phyloP scores from a whole-genome alignment of 1,284 basidiomycete genomes.

The Phellopilus nigrolimitatus region DNA sequence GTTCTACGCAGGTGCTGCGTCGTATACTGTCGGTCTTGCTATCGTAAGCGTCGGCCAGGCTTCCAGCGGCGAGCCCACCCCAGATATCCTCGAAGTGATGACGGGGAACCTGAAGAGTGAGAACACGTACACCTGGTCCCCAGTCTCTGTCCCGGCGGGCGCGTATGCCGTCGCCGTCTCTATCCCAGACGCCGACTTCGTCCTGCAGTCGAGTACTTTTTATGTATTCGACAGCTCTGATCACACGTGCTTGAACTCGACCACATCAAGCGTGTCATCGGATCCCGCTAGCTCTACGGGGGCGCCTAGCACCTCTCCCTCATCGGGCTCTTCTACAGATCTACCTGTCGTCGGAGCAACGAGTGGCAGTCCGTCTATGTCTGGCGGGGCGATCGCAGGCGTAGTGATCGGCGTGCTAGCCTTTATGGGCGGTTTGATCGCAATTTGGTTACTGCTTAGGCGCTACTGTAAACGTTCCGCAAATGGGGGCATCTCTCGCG shows the following conservation, averaged over 20 bases:
- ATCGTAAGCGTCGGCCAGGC: not conserved
- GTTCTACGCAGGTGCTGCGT: slow-evolving; percentile 3
- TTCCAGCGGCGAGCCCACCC: not conserved
- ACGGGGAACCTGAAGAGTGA: not conserved
- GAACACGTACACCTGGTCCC: slow-evolving; percentile 10
- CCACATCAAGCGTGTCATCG: not conserved
- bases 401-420: slow-evolving; percentile 15
- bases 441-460: slow-evolving; percentile 3
- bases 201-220: slow-evolving; percentile 8
- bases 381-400: slow-evolving; percentile 15
- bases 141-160: slow-evolving; percentile 3
- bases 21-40: slow-evolving; percentile 1
- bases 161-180: slow-evolving; percentile 6
- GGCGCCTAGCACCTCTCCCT: not conserved
- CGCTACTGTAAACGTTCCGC: slow-evolving; percentile 7
- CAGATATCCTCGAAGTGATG: not conserved
- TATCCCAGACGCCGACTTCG: not conserved
- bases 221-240: slow-evolving; percentile 8
- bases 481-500: slow-evolving; percentile 4
- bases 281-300: not conserved
- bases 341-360: slow-evolving; percentile 13
- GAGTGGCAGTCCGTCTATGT: not conserved
- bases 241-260: slow-evolving; percentile 1
- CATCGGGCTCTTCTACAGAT: not conserved
- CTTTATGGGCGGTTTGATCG: slow-evolving; percentile 6